Percentiles rank a stretch among this genome's conserved stretches.
Conservation (phyloP, 768 basidiomycete genomes). For the Suillus cothurnatus region DNA sequence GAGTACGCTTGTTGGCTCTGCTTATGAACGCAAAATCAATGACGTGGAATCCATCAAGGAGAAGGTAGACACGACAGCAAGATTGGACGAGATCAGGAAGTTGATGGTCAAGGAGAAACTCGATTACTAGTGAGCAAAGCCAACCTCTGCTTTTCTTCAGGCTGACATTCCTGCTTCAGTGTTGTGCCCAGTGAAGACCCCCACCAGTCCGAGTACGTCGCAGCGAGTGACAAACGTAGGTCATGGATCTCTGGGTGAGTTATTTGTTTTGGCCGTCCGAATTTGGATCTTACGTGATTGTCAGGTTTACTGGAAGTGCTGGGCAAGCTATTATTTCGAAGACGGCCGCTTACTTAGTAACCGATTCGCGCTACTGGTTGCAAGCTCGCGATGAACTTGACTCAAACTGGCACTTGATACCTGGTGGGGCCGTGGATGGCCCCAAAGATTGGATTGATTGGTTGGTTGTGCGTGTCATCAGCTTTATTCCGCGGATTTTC, state of each 20-base stretch:
- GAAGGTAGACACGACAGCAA: conserved; percentile 57
- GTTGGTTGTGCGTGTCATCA: conserved; percentile 52
- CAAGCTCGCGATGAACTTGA: conserved; percentile 76
- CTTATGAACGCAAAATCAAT: conserved; percentile 66
- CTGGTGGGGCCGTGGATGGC: conserved; percentile 51
- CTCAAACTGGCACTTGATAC: conserved; percentile 69
- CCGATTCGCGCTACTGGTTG: conserved; percentile 83
- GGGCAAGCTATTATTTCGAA: conserved; percentile 73
- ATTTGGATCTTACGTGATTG: conserved; percentile 16
- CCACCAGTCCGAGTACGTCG: conserved; percentile 83
- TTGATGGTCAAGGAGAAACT: conserved; percentile 68
- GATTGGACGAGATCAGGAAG: conserved; percentile 62
- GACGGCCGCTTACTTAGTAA: conserved; percentile 70
- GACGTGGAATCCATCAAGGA: conserved; percentile 58
- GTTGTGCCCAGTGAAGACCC: conserved; percentile 80
- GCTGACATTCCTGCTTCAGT: conserved; percentile 38
- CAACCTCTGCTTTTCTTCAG: conserved; percentile 7
- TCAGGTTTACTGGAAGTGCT: conserved; percentile 64
- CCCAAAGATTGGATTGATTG: conserved; percentile 82
- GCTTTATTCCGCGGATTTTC: conserved; percentile 8
- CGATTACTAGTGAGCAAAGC: conserved; percentile 70
- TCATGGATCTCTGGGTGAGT: conserved; percentile 78
- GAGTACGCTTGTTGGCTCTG: conserved; percentile 76
- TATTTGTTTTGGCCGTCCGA: conserved; percentile 30
- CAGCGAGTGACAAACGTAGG: conserved; percentile 72